These are phyloP conservation scores for Geotrichum fermentans DNA, from an alignment of 1,139 yeast species.

Conservation along the genomic window DNA sequence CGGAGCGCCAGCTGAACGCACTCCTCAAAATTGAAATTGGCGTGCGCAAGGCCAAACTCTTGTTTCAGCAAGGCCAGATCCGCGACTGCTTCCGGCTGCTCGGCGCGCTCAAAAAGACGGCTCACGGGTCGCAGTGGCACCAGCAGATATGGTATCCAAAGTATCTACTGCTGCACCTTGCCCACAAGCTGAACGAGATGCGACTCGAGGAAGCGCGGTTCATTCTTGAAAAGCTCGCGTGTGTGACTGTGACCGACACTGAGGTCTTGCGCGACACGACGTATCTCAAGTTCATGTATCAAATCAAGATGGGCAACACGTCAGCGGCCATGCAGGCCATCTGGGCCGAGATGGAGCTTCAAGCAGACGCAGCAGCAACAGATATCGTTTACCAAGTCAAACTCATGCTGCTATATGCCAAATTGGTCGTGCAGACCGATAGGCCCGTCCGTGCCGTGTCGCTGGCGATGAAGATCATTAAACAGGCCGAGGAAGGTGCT, in stretches of 20 bases:
- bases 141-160: conserved; percentile 29
- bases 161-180: conserved; percentile 22
- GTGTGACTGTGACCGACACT: conserved; percentile 20
- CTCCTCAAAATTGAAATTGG: conserved; percentile 21
- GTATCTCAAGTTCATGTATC: conserved; percentile 21
- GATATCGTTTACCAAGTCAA: conserved; percentile 28
- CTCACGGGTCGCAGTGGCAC: conserved; percentile 22
- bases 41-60: conserved; percentile 22
- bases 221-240: conserved; percentile 23
- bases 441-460: conserved; percentile 28
- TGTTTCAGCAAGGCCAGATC: conserved; percentile 24
- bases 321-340: conserved; percentile 22
- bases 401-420: conserved; percentile 26
- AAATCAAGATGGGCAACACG: conserved; percentile 23
- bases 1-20: conserved; percentile 17
- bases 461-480: conserved; percentile 23
- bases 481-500: conserved; percentile 26
- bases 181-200: conserved; percentile 22
- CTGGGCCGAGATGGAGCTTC: conserved; percentile 19
- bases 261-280: conserved; percentile 13
- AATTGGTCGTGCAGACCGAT: conserved; percentile 24
- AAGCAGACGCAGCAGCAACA: conserved; percentile 14
- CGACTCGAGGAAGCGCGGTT: conserved; percentile 22
- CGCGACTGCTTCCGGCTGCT: conserved; percentile 22
- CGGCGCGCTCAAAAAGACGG: conserved; percentile 17